Evolutionary conservation across 441 rosid genomes (phyloP).

Genomic region (Corymbia calophylla): DNA sequence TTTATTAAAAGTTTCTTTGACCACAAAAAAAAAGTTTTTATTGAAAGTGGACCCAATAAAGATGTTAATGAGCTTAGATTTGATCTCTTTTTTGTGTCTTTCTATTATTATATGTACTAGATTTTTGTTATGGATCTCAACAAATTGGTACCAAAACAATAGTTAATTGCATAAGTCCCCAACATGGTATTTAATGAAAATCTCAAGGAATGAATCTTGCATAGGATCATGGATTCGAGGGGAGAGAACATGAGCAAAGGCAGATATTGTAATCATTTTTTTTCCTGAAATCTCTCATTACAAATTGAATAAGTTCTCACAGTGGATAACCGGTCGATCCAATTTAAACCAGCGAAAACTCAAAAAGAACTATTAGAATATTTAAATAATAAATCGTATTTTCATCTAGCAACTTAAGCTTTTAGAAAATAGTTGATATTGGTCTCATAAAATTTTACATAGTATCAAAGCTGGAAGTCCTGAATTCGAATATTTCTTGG

Average conservation of each 20-base stretch:
- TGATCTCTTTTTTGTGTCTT: not conserved
- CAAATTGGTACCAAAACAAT: not conserved
- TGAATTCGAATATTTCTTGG: too few species aligned
- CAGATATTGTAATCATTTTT: not conserved
- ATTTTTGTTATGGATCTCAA: not conserved
- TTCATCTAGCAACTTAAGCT: too few species aligned
- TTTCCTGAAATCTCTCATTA: not conserved
- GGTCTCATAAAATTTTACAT: too few species aligned
- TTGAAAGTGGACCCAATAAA: not conserved
- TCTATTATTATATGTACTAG: not conserved
- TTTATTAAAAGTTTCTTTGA: not conserved
- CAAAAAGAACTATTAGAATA: not conserved
- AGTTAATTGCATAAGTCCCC: not conserved
- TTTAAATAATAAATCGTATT: too few species aligned
- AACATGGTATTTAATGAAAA: not conserved
- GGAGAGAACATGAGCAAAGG: not conserved
- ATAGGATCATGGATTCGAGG: not conserved
- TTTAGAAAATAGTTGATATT: too few species aligned
- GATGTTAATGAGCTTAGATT: not conserved
- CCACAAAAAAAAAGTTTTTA: not conserved
- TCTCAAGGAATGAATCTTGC: not conserved
- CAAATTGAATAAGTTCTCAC: not conserved
- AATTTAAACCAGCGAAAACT: not conserved
- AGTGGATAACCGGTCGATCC: not conserved
- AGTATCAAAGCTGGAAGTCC: too few species aligned